Percentiles rank a stretch among this genome's conserved stretches.
phyloP scores from a whole-genome alignment of 2,329 filamentous ascomycete genomes.

The Fusarium sp. region DNA sequence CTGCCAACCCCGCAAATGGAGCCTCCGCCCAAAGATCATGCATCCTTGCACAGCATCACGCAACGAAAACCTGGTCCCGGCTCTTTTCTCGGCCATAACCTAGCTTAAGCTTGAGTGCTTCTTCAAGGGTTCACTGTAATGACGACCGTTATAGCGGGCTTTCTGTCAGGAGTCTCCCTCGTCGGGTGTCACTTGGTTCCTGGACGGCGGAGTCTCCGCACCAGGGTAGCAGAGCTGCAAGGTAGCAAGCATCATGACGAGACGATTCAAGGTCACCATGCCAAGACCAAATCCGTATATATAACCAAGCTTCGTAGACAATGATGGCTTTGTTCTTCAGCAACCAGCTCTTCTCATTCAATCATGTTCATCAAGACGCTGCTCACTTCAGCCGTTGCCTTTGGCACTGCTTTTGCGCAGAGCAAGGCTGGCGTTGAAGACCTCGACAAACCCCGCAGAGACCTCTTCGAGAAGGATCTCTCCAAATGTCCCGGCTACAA shows the following conservation, averaged over 20 bases:
- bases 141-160: not conserved
- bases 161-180: not conserved
- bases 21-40: not conserved
- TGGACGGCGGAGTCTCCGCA: constrained; percentile 29
- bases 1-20: constrained; percentile 25
- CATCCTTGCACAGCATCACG: constrained; percentile 22
- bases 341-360: constrained; percentile 6
- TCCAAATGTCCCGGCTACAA: constrained; percentile 73
- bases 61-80: constrained; percentile 22
- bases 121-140: not conserved
- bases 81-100: constrained; percentile 37
- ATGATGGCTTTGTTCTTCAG: not conserved
- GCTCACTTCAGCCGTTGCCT: constrained; percentile 21
- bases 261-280: not conserved
- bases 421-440: constrained; percentile 36
- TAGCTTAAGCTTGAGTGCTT: not conserved
- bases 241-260: constrained; percentile 13
- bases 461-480: constrained; percentile 38
- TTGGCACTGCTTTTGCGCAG: constrained; percentile 34
- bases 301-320: constrained; percentile 4
- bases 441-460: constrained; percentile 31
- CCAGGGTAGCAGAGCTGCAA: not conserved
- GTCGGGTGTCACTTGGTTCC: not conserved
- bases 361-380: constrained; percentile 36
- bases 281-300: constrained; percentile 22